These are phyloP conservation scores for Rhodotorula sp. DNA, from an alignment of 1,284 basidiomycete genomes.

Conservation along the genomic window DNA sequence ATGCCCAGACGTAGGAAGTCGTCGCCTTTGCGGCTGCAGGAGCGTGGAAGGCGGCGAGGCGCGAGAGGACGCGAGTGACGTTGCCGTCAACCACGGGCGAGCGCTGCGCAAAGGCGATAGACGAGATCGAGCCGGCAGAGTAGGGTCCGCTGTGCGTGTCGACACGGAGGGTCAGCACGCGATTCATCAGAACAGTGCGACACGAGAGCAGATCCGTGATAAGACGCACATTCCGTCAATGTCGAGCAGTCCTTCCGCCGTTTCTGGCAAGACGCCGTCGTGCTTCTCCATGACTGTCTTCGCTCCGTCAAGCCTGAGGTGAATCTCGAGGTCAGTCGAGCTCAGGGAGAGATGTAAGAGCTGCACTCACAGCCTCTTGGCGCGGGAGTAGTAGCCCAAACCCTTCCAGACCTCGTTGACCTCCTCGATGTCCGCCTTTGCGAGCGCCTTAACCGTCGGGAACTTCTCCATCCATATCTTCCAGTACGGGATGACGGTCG, in stretches of 20 bases:
- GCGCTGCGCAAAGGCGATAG: slow-evolving; percentile 77
- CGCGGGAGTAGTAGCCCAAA: slow-evolving; percentile 87
- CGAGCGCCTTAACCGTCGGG: slow-evolving; percentile 75
- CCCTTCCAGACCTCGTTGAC: slow-evolving; percentile 83
- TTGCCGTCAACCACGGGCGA: slow-evolving; percentile 92
- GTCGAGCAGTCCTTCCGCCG: slow-evolving; percentile 72
- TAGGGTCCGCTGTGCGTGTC: slow-evolving; percentile 38
- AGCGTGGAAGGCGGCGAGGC: slow-evolving; percentile 76
- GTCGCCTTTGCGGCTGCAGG: slow-evolving; percentile 73
- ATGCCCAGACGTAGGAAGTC: slow-evolving; percentile 76
- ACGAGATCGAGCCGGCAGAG: slow-evolving; percentile 54
- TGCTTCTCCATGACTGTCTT: slow-evolving; percentile 69
- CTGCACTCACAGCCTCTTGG: slow-evolving; percentile 59
- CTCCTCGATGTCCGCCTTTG: slow-evolving; percentile 67
- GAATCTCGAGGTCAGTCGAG: background rate
- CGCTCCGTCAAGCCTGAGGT: slow-evolving; percentile 60
- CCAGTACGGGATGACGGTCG: slow-evolving; percentile 86
- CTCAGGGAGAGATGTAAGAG: no score
- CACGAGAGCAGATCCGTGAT: no score
- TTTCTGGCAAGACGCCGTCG: slow-evolving; percentile 70
- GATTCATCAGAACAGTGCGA: no score
- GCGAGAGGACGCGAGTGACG: slow-evolving; percentile 52
- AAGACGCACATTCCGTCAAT: slow-evolving; percentile 40
- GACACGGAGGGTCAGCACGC: background rate
- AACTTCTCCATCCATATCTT: slow-evolving; percentile 61